phyloP scores from a whole-genome alignment of 2,329 filamentous ascomycete species.

The Nannizzia gypsea region DNA sequence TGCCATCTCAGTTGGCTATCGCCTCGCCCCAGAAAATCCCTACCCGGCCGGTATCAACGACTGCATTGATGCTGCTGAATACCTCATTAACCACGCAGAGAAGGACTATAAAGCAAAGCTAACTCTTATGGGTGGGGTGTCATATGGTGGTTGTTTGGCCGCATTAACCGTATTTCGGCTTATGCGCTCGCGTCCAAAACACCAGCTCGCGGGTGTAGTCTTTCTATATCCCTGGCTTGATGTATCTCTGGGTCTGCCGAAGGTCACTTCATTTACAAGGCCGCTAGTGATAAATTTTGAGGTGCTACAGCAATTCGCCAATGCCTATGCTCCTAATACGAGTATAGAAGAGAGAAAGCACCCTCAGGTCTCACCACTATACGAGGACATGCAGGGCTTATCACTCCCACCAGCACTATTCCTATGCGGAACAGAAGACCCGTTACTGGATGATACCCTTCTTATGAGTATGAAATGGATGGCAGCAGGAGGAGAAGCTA shows the following conservation, averaged over 20 bases:
- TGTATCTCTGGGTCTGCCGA: background rate
- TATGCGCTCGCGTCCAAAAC: conserved; percentile 16
- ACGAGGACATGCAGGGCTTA: conserved; percentile 31
- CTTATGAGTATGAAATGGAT: conserved; percentile 46
- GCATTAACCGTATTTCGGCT: conserved; percentile 39
- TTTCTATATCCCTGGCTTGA: background rate
- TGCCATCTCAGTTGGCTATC: conserved; percentile 48
- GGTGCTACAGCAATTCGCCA: background rate
- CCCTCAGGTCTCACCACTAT: conserved; percentile 40
- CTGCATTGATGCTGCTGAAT: conserved; percentile 46
- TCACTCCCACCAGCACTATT: conserved; percentile 44
- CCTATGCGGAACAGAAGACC: conserved; percentile 44
- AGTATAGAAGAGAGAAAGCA: conserved; percentile 15
- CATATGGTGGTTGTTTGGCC: conserved; percentile 42
- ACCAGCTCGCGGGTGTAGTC: background rate
- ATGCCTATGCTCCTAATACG: background rate
- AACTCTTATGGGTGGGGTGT: conserved; percentile 39
- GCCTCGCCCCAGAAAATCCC: conserved; percentile 48
- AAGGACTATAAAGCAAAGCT: conserved; percentile 34
- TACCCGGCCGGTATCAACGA: conserved; percentile 46
- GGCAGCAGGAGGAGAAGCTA: conserved; percentile 39
- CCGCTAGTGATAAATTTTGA: background rate
- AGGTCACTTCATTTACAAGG: background rate
- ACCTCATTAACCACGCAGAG: conserved; percentile 39
- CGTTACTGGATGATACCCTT: conserved; percentile 41